Evolutionary conservation across 2,329 filamentous ascomycete genomes (phyloP), one percentile per base, ranked within the genome.

Genomic region (Monilinia aucupariae): DNA sequence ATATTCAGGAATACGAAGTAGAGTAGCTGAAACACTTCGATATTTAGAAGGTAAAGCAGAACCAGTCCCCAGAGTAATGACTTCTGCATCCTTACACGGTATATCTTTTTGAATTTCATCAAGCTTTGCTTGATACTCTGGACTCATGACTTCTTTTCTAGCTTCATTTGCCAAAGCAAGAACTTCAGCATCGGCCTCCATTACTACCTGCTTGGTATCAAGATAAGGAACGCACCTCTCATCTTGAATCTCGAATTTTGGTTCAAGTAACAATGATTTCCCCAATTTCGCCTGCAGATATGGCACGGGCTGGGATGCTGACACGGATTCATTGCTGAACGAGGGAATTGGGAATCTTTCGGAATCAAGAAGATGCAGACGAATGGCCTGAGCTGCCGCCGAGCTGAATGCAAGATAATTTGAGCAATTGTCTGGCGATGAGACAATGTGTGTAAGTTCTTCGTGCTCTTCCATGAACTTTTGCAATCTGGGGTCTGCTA

Each of bases 11-110:
- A 96, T 87, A 17, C 90, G 84, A 51, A 99, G 77, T 5, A 99
- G 80, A 0, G 92, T 97, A 2, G 87, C 86, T 13, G 93, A 96
- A 25, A 99, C 94, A 74, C 97, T 99, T 70, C 94, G 89, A 75
- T 97, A 94, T 74, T 96, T 96, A 41, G 91, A 96, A 1, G 94
- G 94, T 20, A 89, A 74, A 0, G 93, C 90, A 3, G 93, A 97
- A 10, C 94, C 94, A 3, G 94, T 99, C 7, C 94, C 94, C 0
- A 99, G 82, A 1, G 92, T 85, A 47, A 92, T 88, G 55, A 99
- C 85, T 74, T 97, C 92, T 0, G 88, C 85, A 70, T 97, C 87
- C 41, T 84, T 81, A 67, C 85, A 84, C 2, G 89, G 89, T 2
- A 96, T 83, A 65, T 86, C 83, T n/a, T 81, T 76, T 66, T 87